Evolutionary conservation across 2,329 filamentous ascomycete genomes (phyloP).

Genomic region (Aspergillus awamori): DNA sequence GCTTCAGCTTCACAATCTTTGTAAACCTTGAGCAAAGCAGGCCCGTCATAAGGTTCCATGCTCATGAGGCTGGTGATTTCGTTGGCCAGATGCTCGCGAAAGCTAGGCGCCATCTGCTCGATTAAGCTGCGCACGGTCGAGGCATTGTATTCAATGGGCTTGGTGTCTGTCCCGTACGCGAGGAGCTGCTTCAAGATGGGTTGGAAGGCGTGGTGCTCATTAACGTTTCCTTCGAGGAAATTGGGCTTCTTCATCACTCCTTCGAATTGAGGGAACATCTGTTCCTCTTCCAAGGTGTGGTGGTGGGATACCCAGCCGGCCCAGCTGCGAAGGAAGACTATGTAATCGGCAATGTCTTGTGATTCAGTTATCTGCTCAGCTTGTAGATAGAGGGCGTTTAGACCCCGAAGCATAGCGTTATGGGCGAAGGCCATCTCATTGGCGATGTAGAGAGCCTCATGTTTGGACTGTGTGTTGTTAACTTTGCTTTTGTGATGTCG

Average conservation of each 20-base stretch:
- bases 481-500: too few species aligned
- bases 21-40: neutral
- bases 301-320: conserved; percentile 5
- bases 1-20: conserved; percentile 3
- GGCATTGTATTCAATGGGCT: neutral
- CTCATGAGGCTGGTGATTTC: conserved; percentile 1
- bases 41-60: conserved; percentile 1
- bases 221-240: neutral
- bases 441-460: neutral
- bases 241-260: neutral
- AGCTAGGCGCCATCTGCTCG: neutral
- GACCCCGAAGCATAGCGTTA: conserved; percentile 7
- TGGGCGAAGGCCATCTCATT: conserved; percentile 10
- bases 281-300: conserved; percentile 8
- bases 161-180: neutral
- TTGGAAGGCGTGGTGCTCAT: conserved; percentile 4
- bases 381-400: conserved; percentile 9
- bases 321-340: conserved; percentile 4
- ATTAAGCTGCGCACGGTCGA: neutral
- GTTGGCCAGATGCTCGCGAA: neutral
- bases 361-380: neutral
- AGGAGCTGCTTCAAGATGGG: neutral
- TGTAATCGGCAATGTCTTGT: conserved; percentile 2
- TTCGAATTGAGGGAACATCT: conserved; percentile 8
- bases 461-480: neutral